These are phyloP conservation scores for Eucommia ulmoides DNA, from an alignment of 257 asterid genomes.

Conservation along the genomic window DNA sequence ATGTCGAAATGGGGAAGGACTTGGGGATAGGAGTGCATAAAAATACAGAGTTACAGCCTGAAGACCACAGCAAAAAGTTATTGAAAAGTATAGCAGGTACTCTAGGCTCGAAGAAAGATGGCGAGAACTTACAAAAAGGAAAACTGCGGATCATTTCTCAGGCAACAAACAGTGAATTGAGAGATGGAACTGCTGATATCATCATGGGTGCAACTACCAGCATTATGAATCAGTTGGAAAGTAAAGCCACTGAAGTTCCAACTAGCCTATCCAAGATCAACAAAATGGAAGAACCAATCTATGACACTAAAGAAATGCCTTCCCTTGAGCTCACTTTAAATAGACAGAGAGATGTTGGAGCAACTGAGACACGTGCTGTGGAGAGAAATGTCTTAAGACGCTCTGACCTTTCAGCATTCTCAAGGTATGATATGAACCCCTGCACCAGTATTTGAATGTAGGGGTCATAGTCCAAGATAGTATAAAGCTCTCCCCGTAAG, in stretches of 20 bases:
- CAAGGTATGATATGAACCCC: slow-evolving; percentile 34
- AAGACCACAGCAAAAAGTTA: slow-evolving; percentile 9
- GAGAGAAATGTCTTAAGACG: slow-evolving; percentile 32
- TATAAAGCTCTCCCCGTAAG: too few relatives aligned
- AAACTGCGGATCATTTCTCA: slow-evolving; percentile 12
- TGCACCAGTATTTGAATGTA: too few relatives aligned
- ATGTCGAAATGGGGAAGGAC: slow-evolving; percentile 21
- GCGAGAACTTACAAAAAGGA: slow-evolving; percentile 13
- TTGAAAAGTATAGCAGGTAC: slow-evolving; percentile 9
- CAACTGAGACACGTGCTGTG: slow-evolving; percentile 19
- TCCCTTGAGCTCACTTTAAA: slow-evolving; percentile 29
- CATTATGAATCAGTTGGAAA: slow-evolving; percentile 12
- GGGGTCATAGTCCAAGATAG: too few relatives aligned
- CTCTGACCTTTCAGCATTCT: slow-evolving; percentile 38
- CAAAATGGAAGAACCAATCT: slow-evolving; percentile 10
- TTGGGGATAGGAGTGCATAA: slow-evolving; percentile 18
- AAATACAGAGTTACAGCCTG: slow-evolving; percentile 16
- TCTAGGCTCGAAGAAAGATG: slow-evolving; percentile 11
- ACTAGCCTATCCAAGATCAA: slow-evolving; percentile 14
- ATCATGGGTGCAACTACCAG: slow-evolving; percentile 10
- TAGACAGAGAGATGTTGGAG: slow-evolving; percentile 20
- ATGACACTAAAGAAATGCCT: slow-evolving; percentile 20
- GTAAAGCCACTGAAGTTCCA: slow-evolving; percentile 14
- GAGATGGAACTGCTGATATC: slow-evolving; percentile 13
- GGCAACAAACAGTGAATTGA: slow-evolving; percentile 13